Evolutionary conservation across 768 basidiomycete genomes (phyloP).

Genomic region (Heimioporus sp.): DNA sequence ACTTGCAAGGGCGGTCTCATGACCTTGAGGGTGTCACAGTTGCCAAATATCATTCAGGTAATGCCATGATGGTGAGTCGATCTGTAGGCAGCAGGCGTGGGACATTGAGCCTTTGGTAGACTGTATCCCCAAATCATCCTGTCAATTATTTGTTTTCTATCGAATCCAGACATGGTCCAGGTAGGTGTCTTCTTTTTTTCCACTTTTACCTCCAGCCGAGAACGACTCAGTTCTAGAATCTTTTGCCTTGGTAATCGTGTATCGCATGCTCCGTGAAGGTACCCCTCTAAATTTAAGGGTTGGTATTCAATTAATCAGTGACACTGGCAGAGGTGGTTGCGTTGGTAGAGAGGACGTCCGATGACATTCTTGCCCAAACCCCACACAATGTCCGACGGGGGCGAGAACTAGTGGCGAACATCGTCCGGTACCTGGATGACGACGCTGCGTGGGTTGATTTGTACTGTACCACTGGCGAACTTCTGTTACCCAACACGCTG

Average conservation of each 20-base stretch:
- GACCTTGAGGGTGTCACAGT: slow-evolving; percentile 53
- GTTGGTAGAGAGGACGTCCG: slow-evolving; percentile 52
- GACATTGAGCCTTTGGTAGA: slow-evolving; percentile 43
- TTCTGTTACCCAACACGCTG: slow-evolving; percentile 48
- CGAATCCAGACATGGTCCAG: slow-evolving; percentile 59
- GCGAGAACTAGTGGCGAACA: slow-evolving; percentile 42
- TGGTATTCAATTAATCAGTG: slow-evolving; percentile 5
- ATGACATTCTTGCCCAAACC: slow-evolving; percentile 38
- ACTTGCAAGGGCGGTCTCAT: slow-evolving; percentile 45
- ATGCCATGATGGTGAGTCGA: slow-evolving; percentile 47
- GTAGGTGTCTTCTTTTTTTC: slow-evolving; percentile 33
- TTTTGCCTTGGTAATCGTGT: slow-evolving; percentile 62
- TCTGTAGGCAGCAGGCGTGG: background rate
- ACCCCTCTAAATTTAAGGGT: slow-evolving; percentile 1
- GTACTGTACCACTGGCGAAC: slow-evolving; percentile 70
- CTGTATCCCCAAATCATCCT: slow-evolving; percentile 70
- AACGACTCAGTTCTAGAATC: slow-evolving; percentile 54
- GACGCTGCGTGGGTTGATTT: slow-evolving; percentile 67
- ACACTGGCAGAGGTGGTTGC: slow-evolving; percentile 59
- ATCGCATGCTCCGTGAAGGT: slow-evolving; percentile 86
- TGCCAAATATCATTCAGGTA: slow-evolving; percentile 44
- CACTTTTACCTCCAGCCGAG: slow-evolving; percentile 7
- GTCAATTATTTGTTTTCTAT: slow-evolving; percentile 81
- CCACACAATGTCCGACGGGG: slow-evolving; percentile 36
- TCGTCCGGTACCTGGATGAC: slow-evolving; percentile 58